Evolutionary conservation across 306 rosid species (phyloP).

Genomic region (Quercus engelmannii): DNA sequence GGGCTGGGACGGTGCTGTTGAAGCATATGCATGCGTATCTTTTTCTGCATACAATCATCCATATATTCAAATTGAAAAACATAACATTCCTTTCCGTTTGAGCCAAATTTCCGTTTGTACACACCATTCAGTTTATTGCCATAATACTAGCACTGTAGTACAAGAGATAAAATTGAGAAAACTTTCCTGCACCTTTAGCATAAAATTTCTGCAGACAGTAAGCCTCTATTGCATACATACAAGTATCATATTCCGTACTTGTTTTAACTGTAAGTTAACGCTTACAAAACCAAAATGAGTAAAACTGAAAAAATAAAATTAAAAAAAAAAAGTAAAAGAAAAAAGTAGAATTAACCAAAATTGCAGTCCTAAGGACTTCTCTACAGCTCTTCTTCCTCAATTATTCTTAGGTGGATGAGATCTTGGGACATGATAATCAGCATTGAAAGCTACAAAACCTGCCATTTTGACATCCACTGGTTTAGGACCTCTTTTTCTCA

Average conservation of each 20-base stretch:
- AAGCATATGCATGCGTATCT: too few relatives aligned
- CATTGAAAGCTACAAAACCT: slow-evolving; percentile 41
- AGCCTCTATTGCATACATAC: neutral
- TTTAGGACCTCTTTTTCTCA: neutral
- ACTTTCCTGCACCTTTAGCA: neutral
- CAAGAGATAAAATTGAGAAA: neutral
- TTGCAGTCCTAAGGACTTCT: neutral
- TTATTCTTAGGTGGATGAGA: slow-evolving; percentile 74
- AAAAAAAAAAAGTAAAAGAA: neutral
- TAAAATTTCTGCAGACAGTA: neutral
- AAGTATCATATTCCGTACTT: neutral
- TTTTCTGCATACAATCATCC: too few relatives aligned
- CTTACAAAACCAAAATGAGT: neutral
- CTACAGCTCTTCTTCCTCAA: neutral
- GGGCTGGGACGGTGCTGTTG: too few relatives aligned
- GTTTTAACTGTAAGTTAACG: neutral
- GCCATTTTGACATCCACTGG: slow-evolving; percentile 19
- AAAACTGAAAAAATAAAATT: neutral
- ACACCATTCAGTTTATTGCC: neutral
- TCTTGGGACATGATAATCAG: slow-evolving; percentile 57
- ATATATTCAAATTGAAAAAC: too few relatives aligned
- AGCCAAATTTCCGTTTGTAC: too few relatives aligned
- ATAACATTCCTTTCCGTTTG: too few relatives aligned
- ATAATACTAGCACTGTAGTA: neutral
- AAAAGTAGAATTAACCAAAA: slow-evolving; percentile 9